Evolutionary conservation across 2,329 filamentous ascomycete genomes (phyloP), one percentile per base, ranked within the genome.

Genomic region (Ophiocordyceps australis): DNA sequence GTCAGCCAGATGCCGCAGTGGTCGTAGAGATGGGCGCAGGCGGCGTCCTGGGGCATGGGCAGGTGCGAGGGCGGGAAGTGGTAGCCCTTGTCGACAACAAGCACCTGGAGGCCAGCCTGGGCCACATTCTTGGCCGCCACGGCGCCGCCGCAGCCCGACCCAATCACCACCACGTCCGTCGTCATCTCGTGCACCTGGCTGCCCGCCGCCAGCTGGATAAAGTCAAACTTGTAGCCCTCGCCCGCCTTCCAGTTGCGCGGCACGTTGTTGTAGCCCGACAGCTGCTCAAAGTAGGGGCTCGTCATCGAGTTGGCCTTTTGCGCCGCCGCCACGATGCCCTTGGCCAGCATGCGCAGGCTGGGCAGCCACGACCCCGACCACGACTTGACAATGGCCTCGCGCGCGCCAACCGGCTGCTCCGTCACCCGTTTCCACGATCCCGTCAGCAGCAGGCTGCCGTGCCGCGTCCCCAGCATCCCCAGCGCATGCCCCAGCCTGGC

Each of bases 11-110:
- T 46, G 7, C 76, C 77, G 14, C 65, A 65, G 32, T 68, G 70
- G 38, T 83, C 77, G 38, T 68, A 89, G 16, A 93, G 55, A 38
- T 77, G 67, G 6, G 59, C 47, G 23, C 56, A 54, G 0, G 62
- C 79, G 9, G 65, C 54, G 2, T 57, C 52, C 35, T 77, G 67
- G 3, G 59, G 48, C 75, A 93, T 82, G 3, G 83, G 83, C 7
- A 85, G 67, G 32, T 77, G 66, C 2, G 68, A 58, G 0, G 77
- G 65, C 1, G 72, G 54, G 52, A 77, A 86, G 43, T 89, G 67
- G 44, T 85, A 82, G 2, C 67, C 69, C 44, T 89, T 89, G 36
- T 91, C 82, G 4, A 82, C 73, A 1, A 94, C 79, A 4, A 92
- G 46, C 16, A 93, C 81, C 13, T 59, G 58, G 34, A 78, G 60